Conservation (phyloP, 768 basidiomycete species). For the Lactifluus hygrophoroides region DNA sequence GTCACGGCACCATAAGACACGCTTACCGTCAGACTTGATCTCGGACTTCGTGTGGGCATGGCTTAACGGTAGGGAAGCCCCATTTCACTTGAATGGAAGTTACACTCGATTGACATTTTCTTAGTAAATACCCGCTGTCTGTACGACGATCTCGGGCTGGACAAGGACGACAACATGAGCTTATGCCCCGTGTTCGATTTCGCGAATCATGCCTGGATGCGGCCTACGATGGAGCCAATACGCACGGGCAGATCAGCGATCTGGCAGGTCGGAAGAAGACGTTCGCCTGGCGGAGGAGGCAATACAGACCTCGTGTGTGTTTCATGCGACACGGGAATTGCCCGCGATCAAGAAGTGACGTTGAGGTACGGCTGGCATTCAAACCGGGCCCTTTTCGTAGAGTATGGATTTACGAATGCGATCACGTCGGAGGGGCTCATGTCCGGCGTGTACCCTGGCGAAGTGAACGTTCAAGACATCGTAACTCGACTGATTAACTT, state of each 20-base stretch:
- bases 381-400: constrained; percentile 70
- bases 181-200: constrained; percentile 89
- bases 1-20: neutral
- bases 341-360: constrained; percentile 55
- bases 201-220: constrained; percentile 59
- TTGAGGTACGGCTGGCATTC: constrained; percentile 76
- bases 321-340: constrained; percentile 32
- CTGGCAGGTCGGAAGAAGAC: neutral
- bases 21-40: constrained; percentile 15
- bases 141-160: constrained; percentile 50
- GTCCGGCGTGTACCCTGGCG: constrained; percentile 33
- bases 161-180: constrained; percentile 67
- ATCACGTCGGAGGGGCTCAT: constrained; percentile 25
- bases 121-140: constrained; percentile 91
- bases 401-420: constrained; percentile 78
- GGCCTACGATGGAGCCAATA: constrained; percentile 38
- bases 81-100: constrained; percentile 3
- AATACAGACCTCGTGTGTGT: constrained; percentile 42
- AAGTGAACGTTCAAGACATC: constrained; percentile 54
- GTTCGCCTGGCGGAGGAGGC: neutral
- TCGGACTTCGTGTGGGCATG: constrained; percentile 80
- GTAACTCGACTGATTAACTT: constrained; percentile 43
- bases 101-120: constrained; percentile 3
- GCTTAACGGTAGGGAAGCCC: constrained; percentile 61
- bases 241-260: constrained; percentile 1